A percentile compares a stretch with the other conserved stretches of the same genome.
These are phyloP conservation scores for Sarcodon aspratus DNA, from an alignment of 768 basidiomycete genomes.

Conservation along the genomic window DNA sequence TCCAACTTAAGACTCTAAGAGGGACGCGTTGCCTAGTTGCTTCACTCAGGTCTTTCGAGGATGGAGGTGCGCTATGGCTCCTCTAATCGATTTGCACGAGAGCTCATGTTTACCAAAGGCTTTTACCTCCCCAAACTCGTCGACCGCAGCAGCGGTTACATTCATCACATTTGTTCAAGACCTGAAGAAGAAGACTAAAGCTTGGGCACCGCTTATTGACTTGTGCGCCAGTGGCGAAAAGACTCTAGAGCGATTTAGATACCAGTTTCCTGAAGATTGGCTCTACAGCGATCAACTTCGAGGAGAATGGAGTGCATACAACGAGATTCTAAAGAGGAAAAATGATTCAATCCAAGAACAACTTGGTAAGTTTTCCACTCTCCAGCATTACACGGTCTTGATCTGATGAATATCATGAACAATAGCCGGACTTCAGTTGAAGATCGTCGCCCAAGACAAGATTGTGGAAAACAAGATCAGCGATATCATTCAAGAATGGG, in stretches of 20 bases:
- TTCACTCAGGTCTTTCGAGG: too few relatives aligned
- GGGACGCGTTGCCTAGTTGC: too few relatives aligned
- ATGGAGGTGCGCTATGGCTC: slow-evolving; percentile 8
- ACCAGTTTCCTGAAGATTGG: slow-evolving; percentile 96
- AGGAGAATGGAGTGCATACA: slow-evolving; percentile 98
- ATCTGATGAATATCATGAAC: background rate
- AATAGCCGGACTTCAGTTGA: slow-evolving; percentile 92
- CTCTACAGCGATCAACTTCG: slow-evolving; percentile 95
- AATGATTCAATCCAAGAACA: slow-evolving; percentile 98
- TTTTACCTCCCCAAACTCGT: slow-evolving; percentile 55
- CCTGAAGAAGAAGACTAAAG: slow-evolving; percentile 91
- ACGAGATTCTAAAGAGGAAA: slow-evolving; percentile 95
- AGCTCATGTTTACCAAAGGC: slow-evolving; percentile 3
- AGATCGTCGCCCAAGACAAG: slow-evolving; percentile 99
- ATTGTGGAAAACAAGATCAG: slow-evolving; percentile 93
- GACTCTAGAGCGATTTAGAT: slow-evolving; percentile 93
- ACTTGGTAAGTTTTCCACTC: slow-evolving; percentile 49
- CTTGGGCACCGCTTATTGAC: slow-evolving; percentile 96
- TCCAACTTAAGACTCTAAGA: too few relatives aligned
- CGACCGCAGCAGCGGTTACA: slow-evolving; percentile 95
- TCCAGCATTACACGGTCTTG: background rate
- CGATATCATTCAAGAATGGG: slow-evolving; percentile 89
- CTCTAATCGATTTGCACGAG: slow-evolving; percentile 11
- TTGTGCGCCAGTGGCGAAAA: slow-evolving; percentile 93
- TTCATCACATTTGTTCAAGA: slow-evolving; percentile 99